Evolutionary conservation across 495 filamentous ascomycete species (phyloP), one percentile per base, ranked within the genome.

Genomic region (Aspergillus steynii): DNA sequence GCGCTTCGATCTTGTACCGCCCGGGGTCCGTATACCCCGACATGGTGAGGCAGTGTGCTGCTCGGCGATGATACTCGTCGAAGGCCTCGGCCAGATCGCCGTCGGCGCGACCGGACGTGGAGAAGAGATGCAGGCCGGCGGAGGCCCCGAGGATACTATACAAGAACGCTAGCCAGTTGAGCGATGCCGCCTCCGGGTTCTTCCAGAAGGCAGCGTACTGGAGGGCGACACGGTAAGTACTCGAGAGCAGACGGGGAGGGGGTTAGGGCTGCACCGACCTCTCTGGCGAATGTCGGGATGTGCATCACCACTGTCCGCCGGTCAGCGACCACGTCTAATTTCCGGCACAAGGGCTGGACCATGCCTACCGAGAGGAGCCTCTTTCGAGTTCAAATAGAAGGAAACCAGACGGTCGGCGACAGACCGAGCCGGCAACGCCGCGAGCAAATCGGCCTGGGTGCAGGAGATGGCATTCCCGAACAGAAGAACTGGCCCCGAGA

Each of bases 301-400:
- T 80, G 77, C 45, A 75, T 72, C 27, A 76, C 64, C 29, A 73
- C 71, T 74, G 4, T 37, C n/a, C n/a, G 12, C 3, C 15, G n/a
- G 25, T 61, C 46, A 60, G 48, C 48, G 28, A 15, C 5, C 14
- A 26, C 15, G 25, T 50, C 4, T 5, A 15, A 5, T 27, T 4
- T 12, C 26, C 6, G 25, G 10, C 27, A 52, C 14, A 28, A 29
- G 2, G 25, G 20, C 29, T 4, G 7, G 9, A 42, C 1, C 37
- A 42, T 10, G 28, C 63, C 20, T 56, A 74, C 71, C 61, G 55
- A 74, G 69, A 14, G 67, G 56, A 1, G 74, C 61, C 26, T 78
- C 74, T 55, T 67, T 73, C 0, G 68, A 67, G 15, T 77, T 70
- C 50, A 80, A 66, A 54, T 77, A 74, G 1, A 62, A 62, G n/a